phyloP scores from a whole-genome alignment of 75 land plant genomes.

The Chamaecyparis obtusa region DNA sequence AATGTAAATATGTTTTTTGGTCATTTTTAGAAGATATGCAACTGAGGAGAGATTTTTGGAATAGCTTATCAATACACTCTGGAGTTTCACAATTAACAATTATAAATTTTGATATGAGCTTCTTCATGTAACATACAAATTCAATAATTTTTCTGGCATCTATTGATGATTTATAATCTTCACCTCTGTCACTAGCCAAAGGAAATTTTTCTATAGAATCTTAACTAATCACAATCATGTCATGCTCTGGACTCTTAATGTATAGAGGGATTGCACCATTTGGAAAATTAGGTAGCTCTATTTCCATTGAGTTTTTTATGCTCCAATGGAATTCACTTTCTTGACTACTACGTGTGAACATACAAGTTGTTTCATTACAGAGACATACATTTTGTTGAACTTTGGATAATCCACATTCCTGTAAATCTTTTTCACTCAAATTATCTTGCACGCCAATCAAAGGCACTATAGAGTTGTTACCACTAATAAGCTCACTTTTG shows the following conservation, averaged over 20 bases:
- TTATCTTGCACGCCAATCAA: not conserved
- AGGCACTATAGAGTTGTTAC: not conserved
- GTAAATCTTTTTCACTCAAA: not conserved
- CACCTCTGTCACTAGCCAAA: not conserved
- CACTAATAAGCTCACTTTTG: not conserved
- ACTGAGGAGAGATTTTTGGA: conserved; percentile 10
- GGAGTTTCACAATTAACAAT: conserved; percentile 18
- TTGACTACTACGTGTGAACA: not conserved
- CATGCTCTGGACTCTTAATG: not conserved
- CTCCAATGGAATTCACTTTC: conserved; percentile 12
- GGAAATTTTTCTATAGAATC: not conserved
- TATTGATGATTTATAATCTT: not conserved
- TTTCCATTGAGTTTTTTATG: conserved; percentile 13
- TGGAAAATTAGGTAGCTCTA: conserved; percentile 20
- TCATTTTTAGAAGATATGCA: conserved; percentile 13
- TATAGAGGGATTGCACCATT: conserved; percentile 30
- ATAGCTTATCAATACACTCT: conserved; percentile 14
- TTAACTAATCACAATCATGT: not conserved
- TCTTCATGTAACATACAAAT: conserved; percentile 30
- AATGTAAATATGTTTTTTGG: not conserved
- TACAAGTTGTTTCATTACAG: not conserved
- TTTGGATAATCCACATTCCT: not conserved
- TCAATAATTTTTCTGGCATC: conserved; percentile 10
- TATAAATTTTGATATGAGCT: conserved; percentile 13
- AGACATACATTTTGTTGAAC: not conserved